These are phyloP conservation scores for Starmerella tilneyi DNA, from an alignment of 805 yeast species.

Conservation along the genomic window DNA sequence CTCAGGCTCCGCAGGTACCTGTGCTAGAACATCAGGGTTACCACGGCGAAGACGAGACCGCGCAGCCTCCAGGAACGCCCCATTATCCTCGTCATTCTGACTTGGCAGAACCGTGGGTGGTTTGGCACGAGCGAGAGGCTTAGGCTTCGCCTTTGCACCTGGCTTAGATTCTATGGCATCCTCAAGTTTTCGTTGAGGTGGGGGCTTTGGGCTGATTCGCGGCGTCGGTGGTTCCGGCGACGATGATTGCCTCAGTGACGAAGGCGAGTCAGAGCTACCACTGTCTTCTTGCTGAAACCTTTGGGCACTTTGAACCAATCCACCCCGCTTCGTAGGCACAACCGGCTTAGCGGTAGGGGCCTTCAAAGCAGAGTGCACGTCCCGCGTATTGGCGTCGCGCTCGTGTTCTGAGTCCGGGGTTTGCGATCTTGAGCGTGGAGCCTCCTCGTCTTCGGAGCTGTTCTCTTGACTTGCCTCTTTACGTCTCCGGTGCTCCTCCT, in stretches of 20 bases:
- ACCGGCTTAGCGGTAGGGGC: no score
- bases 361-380: no score
- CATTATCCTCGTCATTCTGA: constrained; percentile 16
- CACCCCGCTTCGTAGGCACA: constrained; percentile 10
- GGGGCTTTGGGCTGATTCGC: neutral
- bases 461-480: constrained; percentile 10
- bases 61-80: constrained; percentile 17
- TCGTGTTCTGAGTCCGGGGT: neutral
- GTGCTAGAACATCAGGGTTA: no score
- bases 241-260: neutral
- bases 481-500: constrained; percentile 16
- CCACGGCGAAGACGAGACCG: neutral
- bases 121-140: constrained; percentile 5
- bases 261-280: neutral
- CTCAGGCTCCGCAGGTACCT: no score
- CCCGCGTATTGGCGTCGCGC: neutral
- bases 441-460: neutral
- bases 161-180: constrained; percentile 1
- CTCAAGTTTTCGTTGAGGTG: neutral
- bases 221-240: neutral
- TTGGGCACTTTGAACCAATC: constrained; percentile 20
- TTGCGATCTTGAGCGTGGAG: no score
- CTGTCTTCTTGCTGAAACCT: neutral
- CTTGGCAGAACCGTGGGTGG: constrained; percentile 11
- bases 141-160: constrained; percentile 7